Evolutionary conservation across 352 stramenopile species (phyloP), one percentile per base, ranked within the genome.

Genomic region (Pseudoperonospora humuli): DNA sequence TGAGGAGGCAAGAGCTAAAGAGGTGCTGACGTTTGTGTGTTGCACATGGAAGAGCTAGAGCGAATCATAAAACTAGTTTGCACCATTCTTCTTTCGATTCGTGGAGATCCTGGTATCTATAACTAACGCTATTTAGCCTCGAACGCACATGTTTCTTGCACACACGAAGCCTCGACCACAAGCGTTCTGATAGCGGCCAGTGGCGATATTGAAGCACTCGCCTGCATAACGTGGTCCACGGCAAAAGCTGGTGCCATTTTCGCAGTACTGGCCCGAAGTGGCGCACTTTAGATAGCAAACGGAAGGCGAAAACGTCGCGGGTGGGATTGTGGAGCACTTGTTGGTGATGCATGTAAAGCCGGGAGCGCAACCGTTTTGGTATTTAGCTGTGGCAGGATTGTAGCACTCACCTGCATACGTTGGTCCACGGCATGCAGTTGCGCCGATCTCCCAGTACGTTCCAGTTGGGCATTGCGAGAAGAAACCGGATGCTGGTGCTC

Each of bases 171-270:
- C 38, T 2, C 60, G 36, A 1, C 48, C 45, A 9, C 57, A 59
- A 19, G 48, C 43, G 21, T 64, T 32, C 34, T 62, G 47, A 28
- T 57, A 62, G 6, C 37, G 19, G 1, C 55, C 50, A 10, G 40
- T 49, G 8, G 48, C 49, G 14, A 53, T 31, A 45, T 70, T 65
- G 39, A 70, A 76, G 41, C 65, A 76, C 45, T 72, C 59, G n/a
- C 39, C 33, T 2, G 55, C 36, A 21, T 61, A 57, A 19, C 13
- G 39, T 3, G 50, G 56, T 6, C 15, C 45, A 13, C 56, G 56
- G 17, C 56, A 65, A 20, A 44, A 31, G 4, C 4, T 47, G 7
- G 26, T 54, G 15, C 21, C 32, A 23, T 56, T 57, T 27, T 65
- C 56, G 45, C 56, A 65, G 41, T 45, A 58, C 19, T 54, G 41